These are phyloP conservation scores for Kodamaea kakaduensis DNA, from an alignment of 805 yeast species.

Conservation along the genomic window DNA sequence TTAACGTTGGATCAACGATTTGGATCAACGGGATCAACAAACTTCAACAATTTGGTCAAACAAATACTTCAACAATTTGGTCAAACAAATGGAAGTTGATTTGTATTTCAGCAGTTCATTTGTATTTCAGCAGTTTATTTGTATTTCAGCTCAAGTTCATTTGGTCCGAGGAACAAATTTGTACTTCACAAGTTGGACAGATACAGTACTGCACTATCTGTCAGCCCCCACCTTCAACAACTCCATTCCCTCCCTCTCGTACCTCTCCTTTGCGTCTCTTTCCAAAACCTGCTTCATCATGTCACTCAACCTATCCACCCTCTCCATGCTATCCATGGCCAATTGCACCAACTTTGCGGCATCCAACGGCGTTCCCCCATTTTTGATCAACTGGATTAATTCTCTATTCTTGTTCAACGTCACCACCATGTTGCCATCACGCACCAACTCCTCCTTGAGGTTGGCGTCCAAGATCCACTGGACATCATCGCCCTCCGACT, in stretches of 20 bases:
- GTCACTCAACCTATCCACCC: slow-evolving; percentile 63
- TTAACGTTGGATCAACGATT: too few species aligned
- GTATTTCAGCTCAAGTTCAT: too few species aligned
- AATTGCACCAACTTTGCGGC: slow-evolving; percentile 66
- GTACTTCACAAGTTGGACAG: too few species aligned
- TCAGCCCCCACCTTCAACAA: slow-evolving; percentile 36
- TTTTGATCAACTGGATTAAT: slow-evolving; percentile 82
- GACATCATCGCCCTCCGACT: slow-evolving; percentile 53
- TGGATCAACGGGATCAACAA: too few species aligned
- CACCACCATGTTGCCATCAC: slow-evolving; percentile 77
- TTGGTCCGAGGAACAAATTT: too few species aligned
- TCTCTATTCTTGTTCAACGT: slow-evolving; percentile 89
- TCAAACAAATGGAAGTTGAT: too few species aligned
- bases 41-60: too few species aligned
- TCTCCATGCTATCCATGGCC: slow-evolving; percentile 57
- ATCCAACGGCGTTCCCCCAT: slow-evolving; percentile 85
- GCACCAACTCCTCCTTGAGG: slow-evolving; percentile 66
- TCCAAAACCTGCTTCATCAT: slow-evolving; percentile 54
- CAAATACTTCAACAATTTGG: too few species aligned
- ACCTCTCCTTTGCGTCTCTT: slow-evolving; percentile 49
- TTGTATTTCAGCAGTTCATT: too few species aligned
- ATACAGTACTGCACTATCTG: slow-evolving; percentile 20
- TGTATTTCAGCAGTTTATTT: too few species aligned
- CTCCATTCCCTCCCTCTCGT: slow-evolving; percentile 28
- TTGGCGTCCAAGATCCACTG: slow-evolving; percentile 72